These are phyloP conservation scores for Fusarium oligoseptatum DNA, from an alignment of 2,329 filamentous ascomycete genomes.

Conservation along the genomic window DNA sequence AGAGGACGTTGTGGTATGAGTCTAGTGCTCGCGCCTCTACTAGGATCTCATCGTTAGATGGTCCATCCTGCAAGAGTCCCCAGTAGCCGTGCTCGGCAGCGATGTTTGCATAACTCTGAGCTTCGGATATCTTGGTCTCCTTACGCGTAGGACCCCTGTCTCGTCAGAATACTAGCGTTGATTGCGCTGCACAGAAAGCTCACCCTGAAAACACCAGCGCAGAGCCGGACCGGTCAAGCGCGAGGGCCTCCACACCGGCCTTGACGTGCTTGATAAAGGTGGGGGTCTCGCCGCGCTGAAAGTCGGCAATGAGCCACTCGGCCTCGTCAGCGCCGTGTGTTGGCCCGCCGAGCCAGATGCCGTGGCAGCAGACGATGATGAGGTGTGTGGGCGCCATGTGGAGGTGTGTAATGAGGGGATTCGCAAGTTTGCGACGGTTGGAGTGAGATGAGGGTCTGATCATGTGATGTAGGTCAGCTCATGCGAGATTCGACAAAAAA, in stretches of 20 bases:
- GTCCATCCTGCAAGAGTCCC: slow-evolving; percentile 48
- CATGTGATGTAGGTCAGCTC: slow-evolving; percentile 43
- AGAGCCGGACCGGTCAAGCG: slow-evolving; percentile 56
- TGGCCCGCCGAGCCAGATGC: slow-evolving; percentile 76
- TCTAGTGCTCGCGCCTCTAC: slow-evolving; percentile 83
- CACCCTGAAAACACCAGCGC: slow-evolving; percentile 82
- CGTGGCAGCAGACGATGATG: slow-evolving; percentile 87
- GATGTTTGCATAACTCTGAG: slow-evolving; percentile 71
- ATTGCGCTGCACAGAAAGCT: slow-evolving; percentile 16
- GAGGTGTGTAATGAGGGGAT: slow-evolving; percentile 31
- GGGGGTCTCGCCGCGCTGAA: slow-evolving; percentile 81
- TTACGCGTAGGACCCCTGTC: slow-evolving; percentile 72
- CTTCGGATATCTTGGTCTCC: slow-evolving; percentile 70
- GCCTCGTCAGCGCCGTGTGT: slow-evolving; percentile 65
- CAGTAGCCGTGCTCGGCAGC: slow-evolving; percentile 63
- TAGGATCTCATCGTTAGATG: slow-evolving; percentile 55
- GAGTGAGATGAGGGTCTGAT: slow-evolving; percentile 39
- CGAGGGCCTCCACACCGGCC: slow-evolving; percentile 69
- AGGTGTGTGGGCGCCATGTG: slow-evolving; percentile 63
- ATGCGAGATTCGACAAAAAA: neutral
- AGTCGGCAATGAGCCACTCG: slow-evolving; percentile 81
- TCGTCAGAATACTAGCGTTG: no score
- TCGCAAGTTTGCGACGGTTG: slow-evolving; percentile 7
- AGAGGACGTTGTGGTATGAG: slow-evolving; percentile 87
- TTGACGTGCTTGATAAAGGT: slow-evolving; percentile 85